A percentile compares a stretch with the other conserved stretches of the same genome.
These are phyloP conservation scores for Micractinium sp. DNA, from an alignment of 139 green algal species.

Conservation along the genomic window DNA sequence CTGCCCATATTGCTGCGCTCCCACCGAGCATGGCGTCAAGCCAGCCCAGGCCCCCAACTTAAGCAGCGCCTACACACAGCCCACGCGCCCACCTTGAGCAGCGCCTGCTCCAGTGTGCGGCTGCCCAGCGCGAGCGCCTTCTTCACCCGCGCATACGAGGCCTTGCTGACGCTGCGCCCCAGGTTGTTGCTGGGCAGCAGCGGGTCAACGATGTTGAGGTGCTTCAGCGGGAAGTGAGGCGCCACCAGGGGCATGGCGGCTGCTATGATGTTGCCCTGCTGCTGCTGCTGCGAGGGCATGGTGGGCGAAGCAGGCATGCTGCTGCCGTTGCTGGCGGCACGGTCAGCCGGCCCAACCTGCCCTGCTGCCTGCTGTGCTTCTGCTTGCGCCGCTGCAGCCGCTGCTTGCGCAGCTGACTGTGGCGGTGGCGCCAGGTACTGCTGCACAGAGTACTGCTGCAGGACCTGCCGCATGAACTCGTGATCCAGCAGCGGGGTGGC, in stretches of 20 bases:
- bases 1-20: too few relatives aligned
- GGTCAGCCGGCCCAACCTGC: not conserved
- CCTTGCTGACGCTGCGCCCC: slow-evolving; percentile 84
- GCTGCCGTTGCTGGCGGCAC: not conserved
- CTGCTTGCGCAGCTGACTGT: not conserved
- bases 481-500: slow-evolving; percentile 28
- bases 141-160: slow-evolving; percentile 81
- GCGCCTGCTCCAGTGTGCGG: slow-evolving; percentile 54
- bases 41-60: slow-evolving; percentile 29
- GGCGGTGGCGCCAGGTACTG: slow-evolving; percentile 8
- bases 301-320: not conserved
- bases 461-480: slow-evolving; percentile 43
- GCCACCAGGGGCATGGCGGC: not conserved
- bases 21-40: too few relatives aligned
- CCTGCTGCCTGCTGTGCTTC: not conserved
- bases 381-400: not conserved
- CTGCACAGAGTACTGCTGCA: slow-evolving; percentile 56
- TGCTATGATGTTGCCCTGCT: not conserved
- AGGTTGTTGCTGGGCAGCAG: slow-evolving; percentile 97
- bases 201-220: slow-evolving; percentile 95
- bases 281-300: not conserved
- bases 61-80: slow-evolving; percentile 26
- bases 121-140: slow-evolving; percentile 76
- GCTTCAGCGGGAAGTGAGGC: slow-evolving; percentile 61
- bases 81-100: slow-evolving; percentile 37